Base-by-base conservation (phyloP, 2,329 filamentous ascomycete genomes). In the Beauveria brongniartii region DNA sequence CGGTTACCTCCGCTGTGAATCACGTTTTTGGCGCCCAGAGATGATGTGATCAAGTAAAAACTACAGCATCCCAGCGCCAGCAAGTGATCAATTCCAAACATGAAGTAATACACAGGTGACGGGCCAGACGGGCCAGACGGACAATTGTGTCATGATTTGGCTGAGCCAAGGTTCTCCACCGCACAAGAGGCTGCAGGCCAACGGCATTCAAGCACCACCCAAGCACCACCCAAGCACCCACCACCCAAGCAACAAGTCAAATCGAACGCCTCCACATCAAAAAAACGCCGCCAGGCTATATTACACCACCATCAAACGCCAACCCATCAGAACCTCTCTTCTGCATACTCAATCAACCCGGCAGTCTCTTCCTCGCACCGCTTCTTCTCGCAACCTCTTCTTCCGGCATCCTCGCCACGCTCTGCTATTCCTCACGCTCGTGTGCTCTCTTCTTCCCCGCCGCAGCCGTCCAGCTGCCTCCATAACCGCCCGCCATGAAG, bases 401-500 rank as follows among this genome's bases (percentile, higher is more conserved):
- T 55, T 18, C n/a, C 30, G 16, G 12, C 41, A 34, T 46, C 30
- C 52, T 51, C 30, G 20, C 20, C 48, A 20, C 46, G 24, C n/a
- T 48, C 18, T 46, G 4, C 26, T 57, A 18, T 56, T 30, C 18
- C 26, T 48, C 30, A 9, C 12, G 5, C 18, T 48, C 44, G 50
- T 34, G 22, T 20, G 16, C 30, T 55, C n/a, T 51, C 10, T 61
- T 58, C 51, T 55, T 20, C 30, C 30, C 55, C n/a, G 55, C 50
- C 61, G 41, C 48, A 40, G 48, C 55, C 48, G 28, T 30, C 58
- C 66, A 69, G 70, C 72, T 74, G 73, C 71, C 65, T 65, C 67
- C 65, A 64, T 63, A 30, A 63, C 73, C 69, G 74, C 74, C 76
- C 80, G 82, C 69, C 73, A 88, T 88, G 85, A 87, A 87, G 83